Evolutionary conservation across 1,139 yeast species (phyloP).

Genomic region (Candida tetrigidarum): DNA sequence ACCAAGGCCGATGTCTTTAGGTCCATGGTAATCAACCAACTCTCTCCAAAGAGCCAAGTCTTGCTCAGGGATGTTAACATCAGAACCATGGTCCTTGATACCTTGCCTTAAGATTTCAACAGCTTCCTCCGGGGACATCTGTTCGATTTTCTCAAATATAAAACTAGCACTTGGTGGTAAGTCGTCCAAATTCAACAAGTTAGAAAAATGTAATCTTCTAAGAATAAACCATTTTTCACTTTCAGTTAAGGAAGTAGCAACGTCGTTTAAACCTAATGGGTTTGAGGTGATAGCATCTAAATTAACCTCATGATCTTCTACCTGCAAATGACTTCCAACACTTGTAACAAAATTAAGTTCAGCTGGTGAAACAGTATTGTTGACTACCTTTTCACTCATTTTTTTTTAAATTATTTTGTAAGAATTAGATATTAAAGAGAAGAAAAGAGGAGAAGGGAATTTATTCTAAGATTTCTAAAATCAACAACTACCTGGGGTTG

Average conservation of each 20-base stretch:
- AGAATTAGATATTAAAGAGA: no score
- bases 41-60: conserved; percentile 11
- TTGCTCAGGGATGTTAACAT: conserved; percentile 19
- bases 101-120: conserved; percentile 23
- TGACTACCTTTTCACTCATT: not conserved
- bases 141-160: conserved; percentile 34
- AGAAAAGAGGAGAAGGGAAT: no score
- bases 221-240: conserved; percentile 32
- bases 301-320: conserved; percentile 21
- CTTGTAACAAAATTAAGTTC: conserved; percentile 2
- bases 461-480: no score
- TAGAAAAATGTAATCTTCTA: conserved; percentile 30
- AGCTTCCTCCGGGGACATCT: conserved; percentile 26
- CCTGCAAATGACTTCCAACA: conserved; percentile 8
- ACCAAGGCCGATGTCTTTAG: not conserved
- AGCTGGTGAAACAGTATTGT: not conserved
- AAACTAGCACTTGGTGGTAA: conserved; percentile 31
- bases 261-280: conserved; percentile 26
- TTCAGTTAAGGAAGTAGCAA: conserved; percentile 28
- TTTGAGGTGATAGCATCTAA: conserved; percentile 24
- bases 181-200: conserved; percentile 28
- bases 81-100: conserved; percentile 23
- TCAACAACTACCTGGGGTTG: no score
- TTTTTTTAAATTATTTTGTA: no score
- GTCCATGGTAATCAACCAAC: conserved; percentile 7